Conservation (phyloP, 768 basidiomycete species). For the Suillus cothurnatus region DNA sequence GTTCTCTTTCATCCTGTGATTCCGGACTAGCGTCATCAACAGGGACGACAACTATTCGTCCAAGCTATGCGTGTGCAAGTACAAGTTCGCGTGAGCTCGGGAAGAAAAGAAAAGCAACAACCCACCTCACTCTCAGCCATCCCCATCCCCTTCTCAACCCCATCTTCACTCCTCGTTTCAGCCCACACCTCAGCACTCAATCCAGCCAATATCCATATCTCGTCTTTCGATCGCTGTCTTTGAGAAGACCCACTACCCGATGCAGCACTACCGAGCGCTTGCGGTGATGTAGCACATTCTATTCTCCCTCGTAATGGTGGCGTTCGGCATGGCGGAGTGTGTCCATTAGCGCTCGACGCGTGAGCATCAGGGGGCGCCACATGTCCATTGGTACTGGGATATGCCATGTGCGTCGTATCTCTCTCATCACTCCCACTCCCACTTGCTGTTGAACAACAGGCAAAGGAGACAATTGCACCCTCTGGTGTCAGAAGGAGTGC, state of each 20-base stretch:
- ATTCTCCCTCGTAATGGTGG: not conserved
- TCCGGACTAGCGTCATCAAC: slow-evolving; percentile 39
- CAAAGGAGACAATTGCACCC: slow-evolving; percentile 74
- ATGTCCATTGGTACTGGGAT: not conserved
- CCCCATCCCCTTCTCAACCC: slow-evolving; percentile 34
- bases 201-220: slow-evolving; percentile 71
- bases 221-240: slow-evolving; percentile 61
- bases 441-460: slow-evolving; percentile 44
- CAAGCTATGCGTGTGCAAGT: slow-evolving; percentile 48
- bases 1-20: slow-evolving; percentile 40
- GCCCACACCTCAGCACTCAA: slow-evolving; percentile 78
- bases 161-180: slow-evolving; percentile 59
- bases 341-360: not conserved
- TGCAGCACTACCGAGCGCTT: not conserved
- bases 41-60: slow-evolving; percentile 68
- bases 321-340: not conserved
- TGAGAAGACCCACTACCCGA: not conserved
- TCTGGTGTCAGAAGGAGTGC: slow-evolving; percentile 70
- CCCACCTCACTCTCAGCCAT: slow-evolving; percentile 81
- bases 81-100: slow-evolving; percentile 4
- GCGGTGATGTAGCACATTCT: not conserved
- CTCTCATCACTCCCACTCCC: slow-evolving; percentile 3
- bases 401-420: not conserved
- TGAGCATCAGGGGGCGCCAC: not conserved
- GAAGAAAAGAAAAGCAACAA: slow-evolving; percentile 8